phyloP scores from a whole-genome alignment of 441 rosid genomes.

The Euphorbia schlechtendalii region DNA sequence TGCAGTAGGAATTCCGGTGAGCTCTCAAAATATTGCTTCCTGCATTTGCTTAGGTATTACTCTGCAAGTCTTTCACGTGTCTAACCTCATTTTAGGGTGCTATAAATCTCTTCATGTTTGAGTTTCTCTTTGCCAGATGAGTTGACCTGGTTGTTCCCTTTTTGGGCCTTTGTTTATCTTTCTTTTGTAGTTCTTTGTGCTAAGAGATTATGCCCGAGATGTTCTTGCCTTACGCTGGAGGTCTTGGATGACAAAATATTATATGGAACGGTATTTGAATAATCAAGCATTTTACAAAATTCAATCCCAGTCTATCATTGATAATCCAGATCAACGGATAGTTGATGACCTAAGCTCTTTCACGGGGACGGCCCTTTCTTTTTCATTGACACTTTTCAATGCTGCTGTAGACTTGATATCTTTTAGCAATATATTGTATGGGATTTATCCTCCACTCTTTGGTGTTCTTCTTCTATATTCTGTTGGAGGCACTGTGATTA shows the following conservation, averaged over 20 bases:
- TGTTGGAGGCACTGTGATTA: slow-evolving; percentile 78
- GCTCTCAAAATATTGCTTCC: slow-evolving; percentile 31
- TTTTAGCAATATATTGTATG: slow-evolving; percentile 85
- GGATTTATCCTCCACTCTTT: slow-evolving; percentile 86
- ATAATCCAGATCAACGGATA: slow-evolving; percentile 94
- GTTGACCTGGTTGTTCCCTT: background rate
- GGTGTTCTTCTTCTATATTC: slow-evolving; percentile 74
- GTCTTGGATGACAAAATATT: slow-evolving; percentile 90
- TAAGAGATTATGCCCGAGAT: slow-evolving; percentile 87
- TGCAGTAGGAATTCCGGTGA: slow-evolving; percentile 96
- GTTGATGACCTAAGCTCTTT: slow-evolving; percentile 87
- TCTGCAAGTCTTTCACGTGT: slow-evolving; percentile 13
- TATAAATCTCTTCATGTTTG: background rate
- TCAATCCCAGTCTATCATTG: slow-evolving; percentile 85
- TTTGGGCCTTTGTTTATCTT: background rate
- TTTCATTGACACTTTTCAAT: slow-evolving; percentile 73
- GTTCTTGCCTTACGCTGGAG: slow-evolving; percentile 83
- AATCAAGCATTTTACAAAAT: slow-evolving; percentile 79
- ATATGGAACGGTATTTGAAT: slow-evolving; percentile 72
- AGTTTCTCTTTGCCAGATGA: background rate
- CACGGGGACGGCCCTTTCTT: slow-evolving; percentile 79
- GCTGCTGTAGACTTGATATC: slow-evolving; percentile 87
- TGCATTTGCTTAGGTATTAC: slow-evolving; percentile 32
- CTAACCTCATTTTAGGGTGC: background rate
- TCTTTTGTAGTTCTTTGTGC: slow-evolving; percentile 66